Evolutionary conservation across 176 grass and related monocot genomes (phyloP).

Genomic region (Luzula sylvatica): DNA sequence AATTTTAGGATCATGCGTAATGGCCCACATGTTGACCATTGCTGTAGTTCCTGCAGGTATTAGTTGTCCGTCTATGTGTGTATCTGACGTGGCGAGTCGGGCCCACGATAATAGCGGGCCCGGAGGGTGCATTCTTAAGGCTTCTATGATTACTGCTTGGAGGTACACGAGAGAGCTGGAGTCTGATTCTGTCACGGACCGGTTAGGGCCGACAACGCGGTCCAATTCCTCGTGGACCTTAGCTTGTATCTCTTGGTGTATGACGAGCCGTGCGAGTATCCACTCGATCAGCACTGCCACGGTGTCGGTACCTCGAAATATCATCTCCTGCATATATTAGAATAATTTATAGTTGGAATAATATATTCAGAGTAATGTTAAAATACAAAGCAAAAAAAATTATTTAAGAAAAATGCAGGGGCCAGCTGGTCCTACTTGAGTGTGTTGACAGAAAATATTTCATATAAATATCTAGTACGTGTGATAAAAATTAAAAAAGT

Average conservation of each 20-base stretch:
- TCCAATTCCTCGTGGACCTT: constrained; percentile 56
- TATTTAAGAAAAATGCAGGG: too few relatives aligned
- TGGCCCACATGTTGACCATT: constrained; percentile 97
- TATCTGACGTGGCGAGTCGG: constrained; percentile 50
- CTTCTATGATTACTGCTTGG: constrained; percentile 57
- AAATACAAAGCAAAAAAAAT: too few relatives aligned
- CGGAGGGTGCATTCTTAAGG: constrained; percentile 62
- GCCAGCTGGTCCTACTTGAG: too few relatives aligned
- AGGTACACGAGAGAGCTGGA: constrained; percentile 32
- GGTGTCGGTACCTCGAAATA: constrained; percentile 83
- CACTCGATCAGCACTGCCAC: constrained; percentile 76
- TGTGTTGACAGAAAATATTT: too few relatives aligned
- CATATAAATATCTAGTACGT: background rate
- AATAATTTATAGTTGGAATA: background rate
- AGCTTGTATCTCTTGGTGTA: constrained; percentile 53
- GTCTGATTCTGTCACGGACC: constrained; percentile 25
- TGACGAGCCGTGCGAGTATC: constrained; percentile 43
- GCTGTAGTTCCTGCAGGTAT: constrained; percentile 54
- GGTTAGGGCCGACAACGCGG: constrained; percentile 28
- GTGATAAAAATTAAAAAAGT: background rate
- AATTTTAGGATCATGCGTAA: constrained; percentile 38
- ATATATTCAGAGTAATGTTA: too few relatives aligned
- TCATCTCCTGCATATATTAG: constrained; percentile 51
- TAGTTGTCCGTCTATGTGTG: constrained; percentile 18
- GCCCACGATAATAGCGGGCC: constrained; percentile 84